Percentiles rank a stretch among this genome's conserved stretches.
Conservation (phyloP, 352 stramenopile species). For the Phytopythium montanum region DNA sequence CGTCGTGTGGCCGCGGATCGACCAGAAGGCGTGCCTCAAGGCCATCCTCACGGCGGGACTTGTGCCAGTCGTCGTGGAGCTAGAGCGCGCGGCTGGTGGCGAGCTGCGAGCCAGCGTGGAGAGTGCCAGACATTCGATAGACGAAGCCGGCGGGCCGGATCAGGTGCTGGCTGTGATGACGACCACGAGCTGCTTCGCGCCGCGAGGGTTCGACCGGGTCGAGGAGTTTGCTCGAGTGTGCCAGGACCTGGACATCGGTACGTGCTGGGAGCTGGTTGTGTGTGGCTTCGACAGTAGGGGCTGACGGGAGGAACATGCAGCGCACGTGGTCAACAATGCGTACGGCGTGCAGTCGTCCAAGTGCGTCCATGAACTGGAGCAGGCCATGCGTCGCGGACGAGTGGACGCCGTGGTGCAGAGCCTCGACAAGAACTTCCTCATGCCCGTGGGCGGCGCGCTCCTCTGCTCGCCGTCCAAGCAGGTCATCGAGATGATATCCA, state of each 20-base stretch:
- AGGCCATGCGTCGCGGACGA: slow-evolving; percentile 84
- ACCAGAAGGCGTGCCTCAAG: slow-evolving; percentile 99
- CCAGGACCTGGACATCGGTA: slow-evolving; percentile 57
- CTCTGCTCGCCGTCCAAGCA: slow-evolving; percentile 65
- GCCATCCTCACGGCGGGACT: slow-evolving; percentile 93
- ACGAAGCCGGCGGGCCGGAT: slow-evolving; percentile 43
- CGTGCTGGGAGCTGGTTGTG: background rate
- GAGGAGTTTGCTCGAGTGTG: slow-evolving; percentile 92
- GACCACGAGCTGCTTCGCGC: slow-evolving; percentile 99
- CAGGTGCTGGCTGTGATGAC: slow-evolving; percentile 94
- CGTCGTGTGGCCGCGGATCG: slow-evolving; percentile 95
- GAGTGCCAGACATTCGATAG: slow-evolving; percentile 64
- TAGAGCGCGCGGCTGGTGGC: slow-evolving; percentile 31
- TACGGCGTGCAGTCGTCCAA: slow-evolving; percentile 97
- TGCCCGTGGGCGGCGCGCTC: slow-evolving; percentile 94
- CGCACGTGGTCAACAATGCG: slow-evolving; percentile 99
- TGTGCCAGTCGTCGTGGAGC: slow-evolving; percentile 84
- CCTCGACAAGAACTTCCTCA: slow-evolving; percentile 99
- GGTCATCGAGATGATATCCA: slow-evolving; percentile 85
- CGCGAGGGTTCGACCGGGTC: slow-evolving; percentile 93
- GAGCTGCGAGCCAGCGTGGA: slow-evolving; percentile 91
- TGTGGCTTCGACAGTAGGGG: background rate
- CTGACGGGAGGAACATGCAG: slow-evolving; percentile 11
- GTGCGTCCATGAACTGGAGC: slow-evolving; percentile 92
- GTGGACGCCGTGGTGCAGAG: slow-evolving; percentile 97